A percentile compares a stretch with the other conserved stretches of the same genome.
These are phyloP conservation scores for Blastobotrys elegans DNA, from an alignment of 1,139 yeast species.

Conservation along the genomic window DNA sequence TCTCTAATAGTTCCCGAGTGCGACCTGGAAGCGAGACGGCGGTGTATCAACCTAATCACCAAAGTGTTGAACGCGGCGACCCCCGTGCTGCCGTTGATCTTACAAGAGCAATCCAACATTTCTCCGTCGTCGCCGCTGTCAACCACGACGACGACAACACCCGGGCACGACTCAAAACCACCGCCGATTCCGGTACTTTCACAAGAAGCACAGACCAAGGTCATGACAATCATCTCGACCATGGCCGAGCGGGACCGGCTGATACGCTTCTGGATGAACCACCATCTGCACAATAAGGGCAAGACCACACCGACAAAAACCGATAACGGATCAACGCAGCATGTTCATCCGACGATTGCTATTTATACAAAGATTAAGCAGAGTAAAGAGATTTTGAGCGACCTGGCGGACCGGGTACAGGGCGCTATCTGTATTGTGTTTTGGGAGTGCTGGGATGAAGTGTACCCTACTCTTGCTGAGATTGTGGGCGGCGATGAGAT, in stretches of 20 bases:
- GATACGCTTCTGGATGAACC: slow-evolving; percentile 27
- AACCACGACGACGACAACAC: too few relatives aligned
- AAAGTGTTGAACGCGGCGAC: slow-evolving; percentile 30
- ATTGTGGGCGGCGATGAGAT: slow-evolving; percentile 30
- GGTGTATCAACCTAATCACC: slow-evolving; percentile 27
- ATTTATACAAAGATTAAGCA: slow-evolving; percentile 28
- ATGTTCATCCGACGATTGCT: slow-evolving; percentile 21
- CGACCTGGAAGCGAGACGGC: slow-evolving; percentile 31
- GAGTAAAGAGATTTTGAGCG: slow-evolving; percentile 27
- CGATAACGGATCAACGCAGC: slow-evolving; percentile 2
- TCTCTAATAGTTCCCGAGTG: slow-evolving; percentile 32
- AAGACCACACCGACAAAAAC: slow-evolving; percentile 10
- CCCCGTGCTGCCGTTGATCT: slow-evolving; percentile 29
- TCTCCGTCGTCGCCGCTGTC: too few relatives aligned
- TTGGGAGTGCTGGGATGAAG: slow-evolving; percentile 35
- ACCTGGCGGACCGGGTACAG: slow-evolving; percentile 32
- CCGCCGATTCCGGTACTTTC: slow-evolving; percentile 20
- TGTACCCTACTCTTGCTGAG: slow-evolving; percentile 29
- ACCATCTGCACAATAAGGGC: slow-evolving; percentile 20
- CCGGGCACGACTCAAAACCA: slow-evolving; percentile 6
- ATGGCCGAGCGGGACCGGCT: slow-evolving; percentile 26
- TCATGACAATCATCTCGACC: slow-evolving; percentile 22
- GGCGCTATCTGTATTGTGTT: slow-evolving; percentile 35
- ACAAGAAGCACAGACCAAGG: slow-evolving; percentile 23
- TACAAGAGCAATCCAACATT: slow-evolving; percentile 23